Conservation (phyloP, 371 early-diverging fungal genomes). For the Syncephalastrum racemosum region DNA sequence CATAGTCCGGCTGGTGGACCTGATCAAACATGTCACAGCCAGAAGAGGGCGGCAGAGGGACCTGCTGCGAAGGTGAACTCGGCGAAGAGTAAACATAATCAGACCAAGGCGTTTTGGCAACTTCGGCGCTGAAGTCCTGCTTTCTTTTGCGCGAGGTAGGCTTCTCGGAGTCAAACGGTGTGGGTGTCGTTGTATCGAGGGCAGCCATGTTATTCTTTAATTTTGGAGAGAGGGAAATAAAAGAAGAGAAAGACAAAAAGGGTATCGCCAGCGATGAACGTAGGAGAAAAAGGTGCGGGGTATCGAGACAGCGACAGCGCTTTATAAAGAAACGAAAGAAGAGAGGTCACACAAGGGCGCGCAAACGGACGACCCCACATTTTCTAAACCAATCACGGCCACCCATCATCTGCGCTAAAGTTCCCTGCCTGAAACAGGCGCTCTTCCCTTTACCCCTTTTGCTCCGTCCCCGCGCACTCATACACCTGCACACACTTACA, state of each 20-base stretch:
- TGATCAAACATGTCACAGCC: conserved; percentile 4
- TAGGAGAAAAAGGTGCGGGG: conserved; percentile 9
- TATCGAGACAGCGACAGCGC: conserved; percentile 1
- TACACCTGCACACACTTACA: not conserved
- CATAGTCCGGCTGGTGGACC: not conserved
- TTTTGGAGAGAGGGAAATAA: conserved; percentile 1
- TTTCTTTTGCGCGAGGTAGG: conserved; percentile 28
- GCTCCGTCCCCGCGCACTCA: not conserved
- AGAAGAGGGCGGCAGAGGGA: conserved; percentile 5
- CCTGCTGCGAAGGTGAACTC: conserved; percentile 15
- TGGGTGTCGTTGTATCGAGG: conserved; percentile 6
- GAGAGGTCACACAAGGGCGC: conserved; percentile 10
- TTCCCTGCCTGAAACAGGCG: conserved; percentile 15
- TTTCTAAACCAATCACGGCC: conserved; percentile 10
- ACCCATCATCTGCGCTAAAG: not conserved
- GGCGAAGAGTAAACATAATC: conserved; percentile 32
- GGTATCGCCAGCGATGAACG: conserved; percentile 28
- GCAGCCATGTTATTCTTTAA: conserved; percentile 8
- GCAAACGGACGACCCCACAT: conserved; percentile 12
- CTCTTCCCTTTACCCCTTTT: conserved; percentile 8
- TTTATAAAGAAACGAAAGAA: conserved; percentile 9
- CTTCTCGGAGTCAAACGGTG: conserved; percentile 11
- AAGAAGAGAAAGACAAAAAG: conserved; percentile 6
- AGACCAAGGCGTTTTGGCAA: conserved; percentile 18
- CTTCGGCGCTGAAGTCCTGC: conserved; percentile 17